These are phyloP conservation scores for Oemleria cerasiformis DNA, from an alignment of 306 rosid species.

Conservation along the genomic window DNA sequence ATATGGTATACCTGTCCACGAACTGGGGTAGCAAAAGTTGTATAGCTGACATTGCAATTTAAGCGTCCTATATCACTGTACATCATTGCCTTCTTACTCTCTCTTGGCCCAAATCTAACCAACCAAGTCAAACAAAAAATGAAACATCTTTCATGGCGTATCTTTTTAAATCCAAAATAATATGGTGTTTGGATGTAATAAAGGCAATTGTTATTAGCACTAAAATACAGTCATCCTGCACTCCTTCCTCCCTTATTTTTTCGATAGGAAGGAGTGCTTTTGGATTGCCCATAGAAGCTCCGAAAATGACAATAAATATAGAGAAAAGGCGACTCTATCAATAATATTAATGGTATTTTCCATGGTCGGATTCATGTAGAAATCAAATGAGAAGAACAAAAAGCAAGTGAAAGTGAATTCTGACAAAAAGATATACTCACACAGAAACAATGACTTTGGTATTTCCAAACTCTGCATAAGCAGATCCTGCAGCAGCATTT, in stretches of 20 bases:
- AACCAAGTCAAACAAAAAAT: conserved; percentile 5
- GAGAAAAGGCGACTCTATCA: background rate
- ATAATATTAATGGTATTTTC: background rate
- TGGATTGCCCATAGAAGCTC: no score
- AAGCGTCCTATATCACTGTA: conserved; percentile 85
- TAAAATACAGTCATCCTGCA: no score
- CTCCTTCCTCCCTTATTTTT: no score
- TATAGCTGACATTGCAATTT: conserved; percentile 80
- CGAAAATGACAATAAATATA: no score
- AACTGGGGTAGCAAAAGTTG: conserved; percentile 77
- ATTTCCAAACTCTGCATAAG: conserved; percentile 91
- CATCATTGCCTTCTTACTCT: conserved; percentile 96
- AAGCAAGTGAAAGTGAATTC: background rate
- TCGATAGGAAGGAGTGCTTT: no score
- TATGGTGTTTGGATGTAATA: background rate
- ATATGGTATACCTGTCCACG: conserved; percentile 70
- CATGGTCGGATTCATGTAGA: background rate
- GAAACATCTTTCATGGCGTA: background rate
- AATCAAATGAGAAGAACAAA: background rate
- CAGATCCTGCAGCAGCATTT: conserved; percentile 94
- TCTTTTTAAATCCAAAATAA: background rate
- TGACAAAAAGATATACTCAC: conserved; percentile 49
- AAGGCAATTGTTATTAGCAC: no score
- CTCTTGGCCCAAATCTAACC: conserved; percentile 91
- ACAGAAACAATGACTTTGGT: conserved; percentile 96